phyloP scores from a whole-genome alignment of 306 rosid genomes.

The Quercus variabilis region DNA sequence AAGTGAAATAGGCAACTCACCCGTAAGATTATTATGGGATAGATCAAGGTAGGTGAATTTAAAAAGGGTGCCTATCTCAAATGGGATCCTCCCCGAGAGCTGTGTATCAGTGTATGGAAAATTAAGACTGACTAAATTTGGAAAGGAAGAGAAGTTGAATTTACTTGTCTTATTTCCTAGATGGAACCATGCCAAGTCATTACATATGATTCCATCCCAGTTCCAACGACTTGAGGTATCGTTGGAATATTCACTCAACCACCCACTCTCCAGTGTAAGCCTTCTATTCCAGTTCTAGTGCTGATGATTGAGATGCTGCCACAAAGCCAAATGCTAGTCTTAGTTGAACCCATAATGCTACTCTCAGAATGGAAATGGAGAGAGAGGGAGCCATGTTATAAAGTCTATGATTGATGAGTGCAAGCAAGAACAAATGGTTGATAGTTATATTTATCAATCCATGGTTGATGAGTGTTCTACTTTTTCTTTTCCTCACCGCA shows the following conservation, averaged over 20 bases:
- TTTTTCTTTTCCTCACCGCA: too few relatives aligned
- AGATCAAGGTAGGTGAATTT: not conserved
- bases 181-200: not conserved
- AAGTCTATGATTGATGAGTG: too few relatives aligned
- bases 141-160: not conserved
- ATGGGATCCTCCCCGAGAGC: not conserved
- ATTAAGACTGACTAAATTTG: not conserved
- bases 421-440: too few relatives aligned
- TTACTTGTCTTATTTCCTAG: not conserved
- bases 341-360: too few relatives aligned
- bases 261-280: not conserved
- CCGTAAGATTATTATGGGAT: not conserved
- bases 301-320: not conserved
- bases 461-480: too few relatives aligned
- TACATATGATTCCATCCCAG: slow-evolving; percentile 5
- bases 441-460: too few relatives aligned
- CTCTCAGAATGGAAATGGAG: too few relatives aligned
- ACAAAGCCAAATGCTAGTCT: not conserved
- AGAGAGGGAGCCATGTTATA: too few relatives aligned
- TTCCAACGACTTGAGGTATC: not conserved
- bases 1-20: not conserved
- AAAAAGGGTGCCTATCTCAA: not conserved
- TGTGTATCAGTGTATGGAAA: not conserved
- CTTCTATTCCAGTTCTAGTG: not conserved
- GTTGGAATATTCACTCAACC: not conserved